A percentile compares a stretch with the other conserved stretches of the same genome.
Conservation (phyloP, 139 green algal species). For the Gonium pectorale region DNA sequence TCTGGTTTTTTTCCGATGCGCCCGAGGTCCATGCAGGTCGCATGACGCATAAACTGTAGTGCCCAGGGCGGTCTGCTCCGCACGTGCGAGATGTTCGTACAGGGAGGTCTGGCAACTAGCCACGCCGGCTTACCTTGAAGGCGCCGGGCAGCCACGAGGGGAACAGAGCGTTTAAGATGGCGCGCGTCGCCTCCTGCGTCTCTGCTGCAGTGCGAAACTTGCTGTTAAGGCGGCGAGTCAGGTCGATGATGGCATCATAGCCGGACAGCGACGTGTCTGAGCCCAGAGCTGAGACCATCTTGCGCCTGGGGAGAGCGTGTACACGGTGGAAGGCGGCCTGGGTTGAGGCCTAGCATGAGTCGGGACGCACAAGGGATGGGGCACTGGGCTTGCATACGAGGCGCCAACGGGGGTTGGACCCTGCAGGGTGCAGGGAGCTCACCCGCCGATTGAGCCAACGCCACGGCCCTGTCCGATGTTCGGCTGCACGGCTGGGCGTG, state of each 20-base stretch:
- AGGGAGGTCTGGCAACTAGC: too few relatives aligned
- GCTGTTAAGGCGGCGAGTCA: slow-evolving; percentile 84
- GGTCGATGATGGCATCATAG: slow-evolving; percentile 89
- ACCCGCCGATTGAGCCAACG: too few relatives aligned
- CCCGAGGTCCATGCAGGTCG: too few relatives aligned
- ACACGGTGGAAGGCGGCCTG: background rate
- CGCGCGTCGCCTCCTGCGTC: slow-evolving; percentile 73
- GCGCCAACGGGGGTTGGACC: too few relatives aligned
- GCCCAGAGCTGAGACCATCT: slow-evolving; percentile 80
- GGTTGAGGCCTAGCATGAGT: background rate
- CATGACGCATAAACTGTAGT: too few relatives aligned
- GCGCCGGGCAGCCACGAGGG: slow-evolving; percentile 83
- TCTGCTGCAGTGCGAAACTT: slow-evolving; percentile 58
- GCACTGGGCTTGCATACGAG: background rate
- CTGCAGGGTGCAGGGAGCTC: too few relatives aligned
- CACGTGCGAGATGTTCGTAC: too few relatives aligned
- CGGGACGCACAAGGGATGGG: background rate
- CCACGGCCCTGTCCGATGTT: too few relatives aligned
- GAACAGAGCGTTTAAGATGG: slow-evolving; percentile 85
- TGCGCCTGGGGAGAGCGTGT: slow-evolving; percentile 34
- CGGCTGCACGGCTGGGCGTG: too few relatives aligned
- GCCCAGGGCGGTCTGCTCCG: too few relatives aligned
- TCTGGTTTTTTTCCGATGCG: too few relatives aligned
- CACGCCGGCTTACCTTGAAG: too few relatives aligned
- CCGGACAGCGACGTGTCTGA: slow-evolving; percentile 68